phyloP scores from a whole-genome alignment of 1,284 basidiomycete species.

The Leccinum huronense region DNA sequence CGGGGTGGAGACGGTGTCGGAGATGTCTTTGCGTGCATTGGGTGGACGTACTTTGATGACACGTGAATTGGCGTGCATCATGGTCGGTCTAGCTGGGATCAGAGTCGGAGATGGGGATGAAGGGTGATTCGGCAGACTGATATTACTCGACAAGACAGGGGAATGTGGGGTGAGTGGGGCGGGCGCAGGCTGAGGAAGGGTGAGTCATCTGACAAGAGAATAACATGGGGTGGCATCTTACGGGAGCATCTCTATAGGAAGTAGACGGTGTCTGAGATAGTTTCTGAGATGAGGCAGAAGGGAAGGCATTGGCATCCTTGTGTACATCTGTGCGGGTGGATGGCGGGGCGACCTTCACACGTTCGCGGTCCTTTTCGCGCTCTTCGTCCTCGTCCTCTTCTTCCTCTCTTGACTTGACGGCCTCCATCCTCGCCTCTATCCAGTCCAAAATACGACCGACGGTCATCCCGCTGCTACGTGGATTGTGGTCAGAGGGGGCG shows the following conservation, averaged over 20 bases:
- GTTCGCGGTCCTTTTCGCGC: slow-evolving; percentile 47
- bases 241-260: slow-evolving; percentile 22
- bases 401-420: slow-evolving; percentile 64
- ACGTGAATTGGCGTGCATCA: slow-evolving; percentile 21
- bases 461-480: slow-evolving; percentile 55
- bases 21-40: slow-evolving; percentile 29
- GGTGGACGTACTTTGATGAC: slow-evolving; percentile 29
- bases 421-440: slow-evolving; percentile 70
- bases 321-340: slow-evolving; percentile 19
- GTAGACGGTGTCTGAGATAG: slow-evolving; percentile 16
- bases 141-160: slow-evolving; percentile 26
- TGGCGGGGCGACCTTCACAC: slow-evolving; percentile 20
- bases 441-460: slow-evolving; percentile 78
- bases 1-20: slow-evolving; percentile 20
- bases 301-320: slow-evolving; percentile 25
- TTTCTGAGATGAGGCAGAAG: slow-evolving; percentile 27
- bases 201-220: slow-evolving; percentile 6
- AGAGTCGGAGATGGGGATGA: slow-evolving; percentile 38
- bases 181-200: slow-evolving; percentile 14
- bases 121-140: slow-evolving; percentile 25
- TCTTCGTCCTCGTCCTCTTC: slow-evolving; percentile 80
- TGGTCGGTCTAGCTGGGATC: slow-evolving; percentile 29
- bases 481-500: slow-evolving; percentile 36
- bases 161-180: slow-evolving; percentile 30
- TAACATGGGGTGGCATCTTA: slow-evolving; percentile 18